These are phyloP conservation scores for Rhododendron ovatum DNA, from an alignment of 148 eudicot genomes.

Conservation along the genomic window DNA sequence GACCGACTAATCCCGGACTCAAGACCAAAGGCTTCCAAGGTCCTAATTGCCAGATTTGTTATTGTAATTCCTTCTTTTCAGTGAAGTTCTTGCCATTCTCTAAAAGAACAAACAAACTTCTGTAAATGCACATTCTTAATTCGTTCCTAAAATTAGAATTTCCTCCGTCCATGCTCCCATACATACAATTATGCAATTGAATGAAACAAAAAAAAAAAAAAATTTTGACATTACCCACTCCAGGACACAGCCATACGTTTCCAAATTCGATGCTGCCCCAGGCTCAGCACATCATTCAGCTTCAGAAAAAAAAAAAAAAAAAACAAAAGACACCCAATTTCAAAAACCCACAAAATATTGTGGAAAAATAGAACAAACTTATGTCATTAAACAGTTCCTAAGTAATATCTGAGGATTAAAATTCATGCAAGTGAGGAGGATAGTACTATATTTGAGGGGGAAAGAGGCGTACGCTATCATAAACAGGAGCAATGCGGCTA, in stretches of 20 bases:
- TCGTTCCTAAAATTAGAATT: background rate
- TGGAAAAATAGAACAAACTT: background rate
- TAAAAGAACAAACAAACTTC: background rate
- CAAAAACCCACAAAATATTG: background rate
- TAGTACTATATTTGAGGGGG: background rate
- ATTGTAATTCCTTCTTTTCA: background rate
- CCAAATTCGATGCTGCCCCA: constrained; percentile 93
- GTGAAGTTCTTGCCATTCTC: background rate
- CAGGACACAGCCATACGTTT: constrained; percentile 93
- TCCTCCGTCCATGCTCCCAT: background rate
- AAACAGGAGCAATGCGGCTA: constrained; percentile 87
- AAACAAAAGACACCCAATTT: background rate
- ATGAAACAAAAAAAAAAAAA: background rate
- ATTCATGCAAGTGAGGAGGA: background rate
- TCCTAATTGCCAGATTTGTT: background rate
- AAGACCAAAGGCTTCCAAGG: background rate
- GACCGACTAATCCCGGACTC: background rate
- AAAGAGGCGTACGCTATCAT: constrained; percentile 61
- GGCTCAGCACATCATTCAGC: constrained; percentile 85
- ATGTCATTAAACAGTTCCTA: too few species aligned
- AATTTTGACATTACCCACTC: constrained; percentile 54
- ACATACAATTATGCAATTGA: background rate
- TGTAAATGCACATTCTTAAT: background rate
- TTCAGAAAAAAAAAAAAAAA: constrained; percentile 15
- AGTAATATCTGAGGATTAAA: background rate